Percentiles rank a stretch among this genome's conserved stretches.
These are phyloP conservation scores for Boechera stricta DNA, from an alignment of 345 rosid genomes.

Conservation along the genomic window DNA sequence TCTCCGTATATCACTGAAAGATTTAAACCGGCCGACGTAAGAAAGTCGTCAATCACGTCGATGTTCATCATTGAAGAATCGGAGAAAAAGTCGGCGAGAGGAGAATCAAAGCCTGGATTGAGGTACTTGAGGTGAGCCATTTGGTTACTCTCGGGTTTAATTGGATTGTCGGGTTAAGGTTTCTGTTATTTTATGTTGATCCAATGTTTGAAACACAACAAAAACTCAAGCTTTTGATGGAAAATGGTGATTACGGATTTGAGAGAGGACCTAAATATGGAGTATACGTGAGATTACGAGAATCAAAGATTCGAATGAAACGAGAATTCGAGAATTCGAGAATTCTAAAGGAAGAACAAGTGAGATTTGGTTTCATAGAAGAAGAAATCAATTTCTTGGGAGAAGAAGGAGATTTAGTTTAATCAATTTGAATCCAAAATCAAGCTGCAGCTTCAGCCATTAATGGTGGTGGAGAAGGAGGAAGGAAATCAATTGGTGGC, in stretches of 20 bases:
- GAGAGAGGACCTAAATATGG: constrained; percentile 86
- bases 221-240: constrained; percentile 15
- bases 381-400: constrained; percentile 60
- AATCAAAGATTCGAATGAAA: constrained; percentile 62
- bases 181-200: constrained; percentile 52
- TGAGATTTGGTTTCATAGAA: constrained; percentile 53
- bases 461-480: constrained; percentile 45
- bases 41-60: constrained; percentile 29
- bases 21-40: too few species aligned
- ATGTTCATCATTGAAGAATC: constrained; percentile 33
- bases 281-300: constrained; percentile 75
- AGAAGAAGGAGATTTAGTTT: constrained; percentile 52
- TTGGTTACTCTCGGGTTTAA: constrained; percentile 35
- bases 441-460: constrained; percentile 60
- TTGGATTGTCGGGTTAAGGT: too few species aligned
- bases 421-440: not conserved
- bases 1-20: too few species aligned
- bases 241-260: constrained; percentile 38
- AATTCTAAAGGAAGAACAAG: constrained; percentile 46
- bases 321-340: constrained; percentile 44
- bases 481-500: constrained; percentile 29
- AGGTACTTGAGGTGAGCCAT: constrained; percentile 53
- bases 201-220: constrained; percentile 39
- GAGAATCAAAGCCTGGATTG: constrained; percentile 37
- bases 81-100: constrained; percentile 49